Base-by-base conservation (phyloP, 306 rosid genomes). In the Lablab purpureus region DNA sequence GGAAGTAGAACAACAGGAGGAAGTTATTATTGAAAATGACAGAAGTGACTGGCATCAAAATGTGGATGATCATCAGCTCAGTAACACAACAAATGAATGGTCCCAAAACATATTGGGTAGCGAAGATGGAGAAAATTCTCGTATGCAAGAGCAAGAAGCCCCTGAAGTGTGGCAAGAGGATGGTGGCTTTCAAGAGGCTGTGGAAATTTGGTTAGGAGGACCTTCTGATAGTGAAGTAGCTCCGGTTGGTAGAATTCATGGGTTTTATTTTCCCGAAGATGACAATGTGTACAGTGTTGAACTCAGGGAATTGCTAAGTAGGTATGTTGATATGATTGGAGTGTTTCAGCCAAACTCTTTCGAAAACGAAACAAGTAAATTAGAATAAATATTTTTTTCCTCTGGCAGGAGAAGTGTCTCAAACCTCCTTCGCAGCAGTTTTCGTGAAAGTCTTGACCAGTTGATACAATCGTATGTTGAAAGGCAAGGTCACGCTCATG, bases 401-500 rank as follows among this genome's bases (percentile, higher is more conserved):
- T 74, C 63, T 63, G 88, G 86, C 91, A 96, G 99, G 91, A 96
- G 99, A 85, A 91, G 99, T 81, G 99, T 96, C 77, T 96, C 99
- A 82, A 96, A 85, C 84, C 97, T 96, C 82, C 93, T 95, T 56
- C 89, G 87, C 49, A 96, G 99, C 86, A 97, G 94, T 67, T 96
- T 96, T 37, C 98, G 99, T 18, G 97, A 93, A 72, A 93, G 88
- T 85, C 98, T 96, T 59, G 90, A 96, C 82, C 98, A 87, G 56
- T 80, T 96, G 83, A 91, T 96, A 77, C 98, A 90, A 80, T 91
- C 99, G 70, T 96, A 93, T 84, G 90, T 93, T 74, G 98, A 93
- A 81, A 91, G 99, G 87, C 98, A 87, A 82, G 84, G 96, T 40
- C 88, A 85, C 67, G 85, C 89, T 81, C 75, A 89, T 7, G 49